These are phyloP conservation scores for Aureobasidium zeae DNA, from an alignment of 2,329 filamentous ascomycete genomes.

Conservation along the genomic window DNA sequence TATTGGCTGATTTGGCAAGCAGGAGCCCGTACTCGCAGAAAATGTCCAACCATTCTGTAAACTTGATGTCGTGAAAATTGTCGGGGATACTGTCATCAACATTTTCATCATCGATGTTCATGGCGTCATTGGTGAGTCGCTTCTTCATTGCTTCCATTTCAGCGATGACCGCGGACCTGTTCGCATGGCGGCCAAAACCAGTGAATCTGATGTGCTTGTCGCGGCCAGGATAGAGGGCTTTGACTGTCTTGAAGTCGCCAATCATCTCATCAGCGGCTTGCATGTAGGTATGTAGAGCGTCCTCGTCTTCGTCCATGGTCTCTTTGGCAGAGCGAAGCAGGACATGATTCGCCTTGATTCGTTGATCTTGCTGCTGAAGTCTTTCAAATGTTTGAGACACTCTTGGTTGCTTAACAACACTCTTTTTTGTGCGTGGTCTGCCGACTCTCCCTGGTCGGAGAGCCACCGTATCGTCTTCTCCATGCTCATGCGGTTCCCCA, in stretches of 20 bases:
- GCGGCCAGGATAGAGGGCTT: constrained; percentile 47
- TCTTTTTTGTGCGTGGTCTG: neutral
- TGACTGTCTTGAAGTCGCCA: constrained; percentile 51
- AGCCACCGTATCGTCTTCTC: neutral
- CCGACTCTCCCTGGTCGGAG: neutral
- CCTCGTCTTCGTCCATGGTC: constrained; percentile 39
- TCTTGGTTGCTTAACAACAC: neutral
- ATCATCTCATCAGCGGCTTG: constrained; percentile 50
- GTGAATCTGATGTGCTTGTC: constrained; percentile 42
- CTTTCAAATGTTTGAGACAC: constrained; percentile 10
- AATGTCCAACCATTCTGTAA: constrained; percentile 77
- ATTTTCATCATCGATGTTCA: constrained; percentile 20
- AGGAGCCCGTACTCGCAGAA: constrained; percentile 81
- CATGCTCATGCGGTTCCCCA: neutral
- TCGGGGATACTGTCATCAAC: constrained; percentile 29
- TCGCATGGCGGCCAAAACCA: constrained; percentile 25
- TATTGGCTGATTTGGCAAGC: constrained; percentile 58
- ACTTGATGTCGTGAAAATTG: constrained; percentile 67
- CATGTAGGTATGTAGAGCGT: constrained; percentile 47
- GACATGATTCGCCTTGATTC: constrained; percentile 29
- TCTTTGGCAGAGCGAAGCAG: constrained; percentile 40
- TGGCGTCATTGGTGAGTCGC: constrained; percentile 33
- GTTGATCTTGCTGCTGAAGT: constrained; percentile 13
- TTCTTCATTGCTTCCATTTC: constrained; percentile 32
- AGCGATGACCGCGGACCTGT: constrained; percentile 20